These are phyloP conservation scores for Polyplosphaeria fusca DNA, from an alignment of 495 filamentous ascomycete genomes.

Conservation along the genomic window DNA sequence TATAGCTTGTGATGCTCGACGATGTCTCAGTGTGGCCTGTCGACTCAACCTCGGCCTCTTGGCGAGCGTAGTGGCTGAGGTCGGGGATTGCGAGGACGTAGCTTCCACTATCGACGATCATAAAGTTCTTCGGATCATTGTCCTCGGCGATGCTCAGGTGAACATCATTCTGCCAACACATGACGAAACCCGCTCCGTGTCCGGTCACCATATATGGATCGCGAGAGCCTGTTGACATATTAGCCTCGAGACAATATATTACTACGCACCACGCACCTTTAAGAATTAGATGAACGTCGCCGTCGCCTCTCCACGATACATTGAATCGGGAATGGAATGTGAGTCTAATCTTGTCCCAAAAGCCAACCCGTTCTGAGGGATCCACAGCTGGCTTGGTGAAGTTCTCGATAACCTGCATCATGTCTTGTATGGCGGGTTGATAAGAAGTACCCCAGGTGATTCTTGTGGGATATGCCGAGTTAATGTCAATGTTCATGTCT, in stretches of 20 bases:
- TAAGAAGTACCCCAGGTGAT: conserved; percentile 98
- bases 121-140: conserved; percentile 84
- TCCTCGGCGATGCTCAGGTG: conserved; percentile 76
- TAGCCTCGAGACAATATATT: background rate
- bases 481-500: conserved; percentile 84
- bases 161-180: conserved; percentile 96
- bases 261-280: conserved; percentile 74
- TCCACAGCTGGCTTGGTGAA: conserved; percentile 95
- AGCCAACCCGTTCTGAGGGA: conserved; percentile 87
- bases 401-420: conserved; percentile 99
- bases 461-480: conserved; percentile 83
- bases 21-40: conserved; percentile 50
- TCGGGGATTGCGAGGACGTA: conserved; percentile 93
- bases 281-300: conserved; percentile 89
- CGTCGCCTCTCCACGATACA: conserved; percentile 88
- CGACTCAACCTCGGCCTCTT: conserved; percentile 53
- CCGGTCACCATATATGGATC: conserved; percentile 94
- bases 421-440: conserved; percentile 97
- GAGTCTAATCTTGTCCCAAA: conserved; percentile 98
- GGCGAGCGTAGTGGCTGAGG: conserved; percentile 79
- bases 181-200: conserved; percentile 88
- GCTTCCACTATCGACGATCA: conserved; percentile 91
- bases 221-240: conserved; percentile 56
- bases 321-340: conserved; percentile 90
- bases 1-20: conserved; percentile 61